Evolutionary conservation across 2,329 filamentous ascomycete genomes (phyloP).

Genomic region (Beauveria brongniartii): DNA sequence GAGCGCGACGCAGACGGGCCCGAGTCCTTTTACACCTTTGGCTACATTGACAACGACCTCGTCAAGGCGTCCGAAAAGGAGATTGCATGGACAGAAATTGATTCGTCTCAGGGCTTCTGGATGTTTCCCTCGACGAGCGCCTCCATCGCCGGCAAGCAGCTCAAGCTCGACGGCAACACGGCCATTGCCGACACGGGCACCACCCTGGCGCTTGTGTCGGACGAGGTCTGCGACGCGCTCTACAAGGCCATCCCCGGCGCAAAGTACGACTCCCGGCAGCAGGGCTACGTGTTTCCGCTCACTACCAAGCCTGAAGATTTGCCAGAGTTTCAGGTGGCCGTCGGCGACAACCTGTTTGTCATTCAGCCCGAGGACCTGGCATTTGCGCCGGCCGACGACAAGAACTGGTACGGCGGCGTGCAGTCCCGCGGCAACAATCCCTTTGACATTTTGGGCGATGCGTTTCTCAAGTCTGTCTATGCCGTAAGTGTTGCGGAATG

Average conservation of each 20-base stretch:
- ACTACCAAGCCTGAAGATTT: constrained; percentile 31
- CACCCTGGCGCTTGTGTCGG: constrained; percentile 54
- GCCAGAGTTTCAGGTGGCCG: constrained; percentile 44
- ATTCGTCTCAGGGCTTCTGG: constrained; percentile 62
- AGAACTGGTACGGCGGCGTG: constrained; percentile 8
- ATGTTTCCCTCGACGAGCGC: constrained; percentile 17
- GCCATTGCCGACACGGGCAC: constrained; percentile 53
- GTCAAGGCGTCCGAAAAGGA: constrained; percentile 44
- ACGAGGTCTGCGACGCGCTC: constrained; percentile 43
- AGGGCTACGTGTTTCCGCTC: constrained; percentile 25
- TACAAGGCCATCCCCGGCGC: constrained; percentile 27
- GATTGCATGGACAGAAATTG: constrained; percentile 54
- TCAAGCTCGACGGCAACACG: constrained; percentile 32
- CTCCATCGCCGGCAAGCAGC: constrained; percentile 13
- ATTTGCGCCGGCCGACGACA: constrained; percentile 4
- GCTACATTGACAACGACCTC: constrained; percentile 55
- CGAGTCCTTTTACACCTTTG: constrained; percentile 55
- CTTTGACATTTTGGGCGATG: constrained; percentile 5
- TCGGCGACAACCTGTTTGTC: constrained; percentile 48
- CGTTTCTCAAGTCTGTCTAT: constrained; percentile 6
- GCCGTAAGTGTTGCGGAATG: neutral
- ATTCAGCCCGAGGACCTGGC: constrained; percentile 22
- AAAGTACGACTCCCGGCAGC: constrained; percentile 6
- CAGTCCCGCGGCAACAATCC: constrained; percentile 6
- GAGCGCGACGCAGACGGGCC: constrained; percentile 18